These are phyloP conservation scores for Sarcomyxa edulis DNA, from an alignment of 768 basidiomycete species.

Conservation along the genomic window DNA sequence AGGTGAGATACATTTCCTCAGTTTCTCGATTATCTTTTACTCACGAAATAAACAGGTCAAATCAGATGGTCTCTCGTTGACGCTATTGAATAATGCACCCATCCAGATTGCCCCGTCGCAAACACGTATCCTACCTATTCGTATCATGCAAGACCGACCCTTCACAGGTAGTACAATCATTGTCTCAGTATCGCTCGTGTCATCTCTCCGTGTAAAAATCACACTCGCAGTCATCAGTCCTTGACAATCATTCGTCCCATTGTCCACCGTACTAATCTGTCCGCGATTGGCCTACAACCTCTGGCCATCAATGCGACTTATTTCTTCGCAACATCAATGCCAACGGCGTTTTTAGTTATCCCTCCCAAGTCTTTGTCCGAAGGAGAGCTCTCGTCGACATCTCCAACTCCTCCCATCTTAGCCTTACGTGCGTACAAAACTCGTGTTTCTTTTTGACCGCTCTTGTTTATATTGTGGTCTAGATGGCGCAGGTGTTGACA, in stretches of 20 bases:
- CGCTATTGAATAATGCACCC: slow-evolving; percentile 21
- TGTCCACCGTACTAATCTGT: no score
- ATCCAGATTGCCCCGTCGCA: slow-evolving; percentile 66
- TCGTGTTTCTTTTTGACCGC: slow-evolving; percentile 1
- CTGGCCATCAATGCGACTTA: slow-evolving; percentile 53
- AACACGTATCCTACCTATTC: slow-evolving; percentile 53
- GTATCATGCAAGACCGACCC: slow-evolving; percentile 36
- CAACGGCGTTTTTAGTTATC: slow-evolving; percentile 52
- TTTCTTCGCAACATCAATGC: slow-evolving; percentile 48
- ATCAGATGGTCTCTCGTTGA: slow-evolving; percentile 23
- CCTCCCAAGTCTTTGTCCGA: slow-evolving; percentile 40
- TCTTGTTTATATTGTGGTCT: slow-evolving; percentile 4
- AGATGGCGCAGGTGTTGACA: slow-evolving; percentile 89
- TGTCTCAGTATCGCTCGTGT: slow-evolving; percentile 29
- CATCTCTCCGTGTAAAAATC: no score
- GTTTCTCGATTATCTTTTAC: slow-evolving; percentile 3
- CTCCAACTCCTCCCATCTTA: slow-evolving; percentile 48
- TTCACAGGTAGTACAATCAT: slow-evolving; percentile 16
- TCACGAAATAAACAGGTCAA: slow-evolving; percentile 12
- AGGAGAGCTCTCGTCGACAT: no score
- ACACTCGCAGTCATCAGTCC: no score
- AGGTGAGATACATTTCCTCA: no score
- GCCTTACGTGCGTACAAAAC: slow-evolving; percentile 50
- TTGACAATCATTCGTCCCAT: no score
- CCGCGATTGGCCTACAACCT: no score